Percentiles rank a stretch among this genome's conserved stretches.
Evolutionary conservation across 805 yeast genomes (phyloP).

Genomic region (Candida nanaspora): DNA sequence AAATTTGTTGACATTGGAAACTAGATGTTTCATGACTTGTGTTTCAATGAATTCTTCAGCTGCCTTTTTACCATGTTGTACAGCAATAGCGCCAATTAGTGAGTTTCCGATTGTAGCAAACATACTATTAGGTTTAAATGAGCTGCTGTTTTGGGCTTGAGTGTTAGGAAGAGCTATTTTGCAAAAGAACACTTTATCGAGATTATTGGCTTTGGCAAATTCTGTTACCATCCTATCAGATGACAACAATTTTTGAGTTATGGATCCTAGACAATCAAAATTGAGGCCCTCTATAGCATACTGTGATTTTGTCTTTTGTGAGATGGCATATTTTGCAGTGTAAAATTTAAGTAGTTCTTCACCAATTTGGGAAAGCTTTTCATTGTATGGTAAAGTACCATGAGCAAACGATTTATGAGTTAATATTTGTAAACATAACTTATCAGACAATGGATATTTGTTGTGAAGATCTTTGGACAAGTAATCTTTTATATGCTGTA

Average conservation of each 20-base stretch:
- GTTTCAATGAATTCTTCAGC: constrained; percentile 52
- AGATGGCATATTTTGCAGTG: constrained; percentile 35
- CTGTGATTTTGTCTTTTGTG: constrained; percentile 17
- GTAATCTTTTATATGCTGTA: constrained; percentile 41
- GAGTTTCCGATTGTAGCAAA: constrained; percentile 31
- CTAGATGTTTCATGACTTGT: constrained; percentile 17
- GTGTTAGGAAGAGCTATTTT: constrained; percentile 32
- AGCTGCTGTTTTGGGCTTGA: constrained; percentile 25
- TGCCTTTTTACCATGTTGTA: constrained; percentile 50
- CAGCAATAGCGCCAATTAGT: constrained; percentile 60
- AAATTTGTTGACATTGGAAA: too few relatives aligned
- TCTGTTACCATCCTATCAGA: constrained; percentile 44
- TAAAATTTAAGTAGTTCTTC: constrained; percentile 48
- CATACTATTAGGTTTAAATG: constrained; percentile 20
- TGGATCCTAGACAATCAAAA: constrained; percentile 55
- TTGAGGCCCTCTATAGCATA: constrained; percentile 40
- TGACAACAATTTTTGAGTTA: constrained; percentile 41
- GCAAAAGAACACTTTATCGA: constrained; percentile 60
- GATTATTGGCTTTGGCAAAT: constrained; percentile 40
- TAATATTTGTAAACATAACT: constrained; percentile 66
- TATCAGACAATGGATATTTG: constrained; percentile 50
- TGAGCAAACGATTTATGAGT: constrained; percentile 95
- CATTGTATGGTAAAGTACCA: constrained; percentile 85
- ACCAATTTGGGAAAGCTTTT: constrained; percentile 71
- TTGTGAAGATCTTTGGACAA: constrained; percentile 25